A percentile compares a stretch with the other conserved stretches of the same genome.
Conservation (phyloP, 257 asterid species). For the Knoxia roxburghii region DNA sequence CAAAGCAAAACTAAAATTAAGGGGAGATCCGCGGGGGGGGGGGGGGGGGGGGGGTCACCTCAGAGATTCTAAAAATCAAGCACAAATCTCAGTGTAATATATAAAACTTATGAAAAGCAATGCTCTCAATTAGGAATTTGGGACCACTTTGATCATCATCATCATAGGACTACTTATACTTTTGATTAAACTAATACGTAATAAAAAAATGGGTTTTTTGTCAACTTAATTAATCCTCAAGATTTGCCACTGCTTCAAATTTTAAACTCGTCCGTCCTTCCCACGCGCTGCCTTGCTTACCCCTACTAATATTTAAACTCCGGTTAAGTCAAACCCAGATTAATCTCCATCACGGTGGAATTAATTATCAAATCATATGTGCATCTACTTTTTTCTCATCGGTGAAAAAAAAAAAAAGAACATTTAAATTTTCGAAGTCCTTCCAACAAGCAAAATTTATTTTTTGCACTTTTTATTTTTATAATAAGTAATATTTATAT, state of each 20-base stretch:
- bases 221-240: slow-evolving; percentile 6
- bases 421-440: no score
- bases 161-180: neutral
- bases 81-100: slow-evolving; percentile 13
- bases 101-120: neutral
- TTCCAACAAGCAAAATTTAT: no score
- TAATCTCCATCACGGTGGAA: no score
- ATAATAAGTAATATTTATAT: no score
- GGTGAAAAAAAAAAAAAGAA: no score
- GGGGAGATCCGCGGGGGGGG: neutral
- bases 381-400: no score
- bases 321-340: neutral
- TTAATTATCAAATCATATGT: no score
- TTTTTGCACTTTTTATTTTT: no score
- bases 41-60: no score
- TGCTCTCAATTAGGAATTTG: slow-evolving; percentile 4
- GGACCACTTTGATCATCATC: slow-evolving; percentile 15
- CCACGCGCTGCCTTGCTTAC: neutral
- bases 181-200: neutral
- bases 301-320: neutral
- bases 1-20: no score
- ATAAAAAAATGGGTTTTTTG: neutral
- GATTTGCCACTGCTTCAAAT: no score
- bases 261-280: no score
- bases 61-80: slow-evolving; percentile 8